Evolutionary conservation across 1,284 basidiomycete species (phyloP).

Genomic region (Puccinia coronata): DNA sequence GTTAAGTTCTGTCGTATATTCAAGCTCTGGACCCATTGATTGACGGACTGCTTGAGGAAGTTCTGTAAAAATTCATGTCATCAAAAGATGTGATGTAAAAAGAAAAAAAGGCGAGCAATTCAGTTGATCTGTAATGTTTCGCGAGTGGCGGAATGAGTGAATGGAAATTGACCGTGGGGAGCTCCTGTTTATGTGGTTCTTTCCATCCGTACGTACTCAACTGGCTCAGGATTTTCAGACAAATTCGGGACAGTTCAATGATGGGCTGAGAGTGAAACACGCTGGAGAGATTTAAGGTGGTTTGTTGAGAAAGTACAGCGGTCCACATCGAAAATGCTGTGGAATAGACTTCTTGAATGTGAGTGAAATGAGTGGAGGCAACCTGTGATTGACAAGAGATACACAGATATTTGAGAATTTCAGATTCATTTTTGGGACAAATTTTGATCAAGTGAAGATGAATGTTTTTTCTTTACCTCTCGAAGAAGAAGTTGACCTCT

Average conservation of each 20-base stretch:
- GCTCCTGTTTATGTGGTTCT: conserved; percentile 40
- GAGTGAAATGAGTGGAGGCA: conserved; percentile 29
- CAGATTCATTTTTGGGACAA: neutral
- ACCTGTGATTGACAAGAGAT: conserved; percentile 9
- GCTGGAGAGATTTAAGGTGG: conserved; percentile 34
- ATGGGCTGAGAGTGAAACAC: conserved; percentile 39
- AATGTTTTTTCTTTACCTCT: conserved; percentile 29
- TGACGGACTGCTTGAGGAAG: conserved; percentile 36
- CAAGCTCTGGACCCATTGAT: conserved; percentile 26
- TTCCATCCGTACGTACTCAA: conserved; percentile 42
- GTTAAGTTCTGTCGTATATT: conserved; percentile 27
- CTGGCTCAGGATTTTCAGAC: conserved; percentile 40
- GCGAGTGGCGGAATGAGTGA: neutral
- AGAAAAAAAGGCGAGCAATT: neutral
- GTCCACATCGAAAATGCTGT: conserved; percentile 37
- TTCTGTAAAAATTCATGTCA: conserved; percentile 12
- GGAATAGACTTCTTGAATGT: conserved; percentile 32
- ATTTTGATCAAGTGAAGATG: conserved; percentile 2
- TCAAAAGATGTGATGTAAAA: neutral
- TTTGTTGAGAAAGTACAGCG: conserved; percentile 30
- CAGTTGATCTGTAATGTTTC: neutral
- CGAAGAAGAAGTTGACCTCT: conserved; percentile 40
- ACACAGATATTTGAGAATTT: neutral
- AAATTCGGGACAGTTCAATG: conserved; percentile 39
- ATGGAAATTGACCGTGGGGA: conserved; percentile 26